Conservation (phyloP, 1,139 yeast species). For the Candida sp. region DNA sequence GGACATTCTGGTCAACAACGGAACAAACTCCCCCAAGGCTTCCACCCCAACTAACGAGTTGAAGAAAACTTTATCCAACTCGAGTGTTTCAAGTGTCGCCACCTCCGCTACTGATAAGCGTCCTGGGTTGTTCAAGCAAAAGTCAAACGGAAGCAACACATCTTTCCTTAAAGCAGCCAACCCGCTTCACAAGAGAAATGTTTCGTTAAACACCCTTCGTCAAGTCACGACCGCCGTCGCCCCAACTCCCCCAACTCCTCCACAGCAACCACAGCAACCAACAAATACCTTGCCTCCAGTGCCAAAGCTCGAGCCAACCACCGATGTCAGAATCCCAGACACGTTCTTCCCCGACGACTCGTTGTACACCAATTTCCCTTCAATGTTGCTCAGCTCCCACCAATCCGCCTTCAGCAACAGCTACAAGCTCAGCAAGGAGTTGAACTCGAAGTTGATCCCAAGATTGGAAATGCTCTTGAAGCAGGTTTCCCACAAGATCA, state of each 20-base stretch:
- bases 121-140: slow-evolving; percentile 38
- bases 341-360: slow-evolving; percentile 49
- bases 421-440: slow-evolving; percentile 36
- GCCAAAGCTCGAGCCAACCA: slow-evolving; percentile 8
- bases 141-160: slow-evolving; percentile 27
- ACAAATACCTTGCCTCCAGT: background rate
- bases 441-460: slow-evolving; percentile 38
- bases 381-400: slow-evolving; percentile 42
- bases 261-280: background rate
- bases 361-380: slow-evolving; percentile 36
- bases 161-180: slow-evolving; percentile 15
- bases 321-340: slow-evolving; percentile 45
- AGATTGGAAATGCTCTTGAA: slow-evolving; percentile 41
- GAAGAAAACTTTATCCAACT: slow-evolving; percentile 24
- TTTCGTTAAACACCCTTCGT: slow-evolving; percentile 15
- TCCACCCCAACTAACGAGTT: slow-evolving; percentile 28
- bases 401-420: slow-evolving; percentile 30
- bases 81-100: slow-evolving; percentile 10
- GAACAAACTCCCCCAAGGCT: slow-evolving; percentile 14
- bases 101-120: slow-evolving; percentile 20
- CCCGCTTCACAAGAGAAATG: slow-evolving; percentile 21
- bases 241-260: slow-evolving; percentile 8
- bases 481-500: slow-evolving; percentile 43
- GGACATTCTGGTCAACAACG: slow-evolving; percentile 12
- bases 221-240: slow-evolving; percentile 1